phyloP scores from a whole-genome alignment of 2,329 filamentous ascomycete genomes.

The Mariannaea sp. region DNA sequence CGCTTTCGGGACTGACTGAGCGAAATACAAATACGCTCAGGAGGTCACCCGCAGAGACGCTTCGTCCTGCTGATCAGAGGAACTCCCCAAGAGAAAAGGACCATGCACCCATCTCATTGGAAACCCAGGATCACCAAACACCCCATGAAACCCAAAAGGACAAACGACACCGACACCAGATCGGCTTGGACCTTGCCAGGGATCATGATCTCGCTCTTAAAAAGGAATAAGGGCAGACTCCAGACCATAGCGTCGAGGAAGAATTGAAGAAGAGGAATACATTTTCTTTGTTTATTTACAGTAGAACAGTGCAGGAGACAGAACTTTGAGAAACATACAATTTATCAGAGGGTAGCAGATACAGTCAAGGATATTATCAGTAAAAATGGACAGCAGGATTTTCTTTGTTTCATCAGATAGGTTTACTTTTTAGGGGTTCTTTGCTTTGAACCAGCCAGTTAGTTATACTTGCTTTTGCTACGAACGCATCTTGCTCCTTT shows the following conservation, averaged over 20 bases:
- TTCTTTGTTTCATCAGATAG: slow-evolving; percentile 3
- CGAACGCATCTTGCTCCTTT: neutral
- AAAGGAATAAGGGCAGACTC: slow-evolving; percentile 15
- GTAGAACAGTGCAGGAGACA: slow-evolving; percentile 29
- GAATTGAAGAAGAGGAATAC: slow-evolving; percentile 10
- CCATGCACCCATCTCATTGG: slow-evolving; percentile 26
- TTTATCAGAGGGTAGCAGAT: slow-evolving; percentile 36
- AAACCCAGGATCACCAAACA: slow-evolving; percentile 25
- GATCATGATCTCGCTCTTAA: slow-evolving; percentile 19
- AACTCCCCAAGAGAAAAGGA: slow-evolving; percentile 26
- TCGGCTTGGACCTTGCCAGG: slow-evolving; percentile 22
- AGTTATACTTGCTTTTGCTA: neutral
- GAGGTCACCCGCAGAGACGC: slow-evolving; percentile 27
- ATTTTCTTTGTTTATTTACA: slow-evolving; percentile 23
- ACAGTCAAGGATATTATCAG: slow-evolving; percentile 27
- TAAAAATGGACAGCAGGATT: slow-evolving; percentile 14
- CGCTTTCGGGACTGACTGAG: slow-evolving; percentile 27
- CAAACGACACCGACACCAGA: slow-evolving; percentile 15
- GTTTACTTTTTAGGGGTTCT: no score
- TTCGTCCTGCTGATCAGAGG: slow-evolving; percentile 24
- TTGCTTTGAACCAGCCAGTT: neutral
- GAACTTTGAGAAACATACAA: slow-evolving; percentile 30
- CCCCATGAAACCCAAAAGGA: slow-evolving; percentile 26
- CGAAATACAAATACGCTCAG: slow-evolving; percentile 25
- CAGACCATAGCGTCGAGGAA: slow-evolving; percentile 26